Percentiles rank a stretch among this genome's conserved stretches.
Evolutionary conservation across 2,329 filamentous ascomycete species (phyloP).

Genomic region (Botrytis squamosa): DNA sequence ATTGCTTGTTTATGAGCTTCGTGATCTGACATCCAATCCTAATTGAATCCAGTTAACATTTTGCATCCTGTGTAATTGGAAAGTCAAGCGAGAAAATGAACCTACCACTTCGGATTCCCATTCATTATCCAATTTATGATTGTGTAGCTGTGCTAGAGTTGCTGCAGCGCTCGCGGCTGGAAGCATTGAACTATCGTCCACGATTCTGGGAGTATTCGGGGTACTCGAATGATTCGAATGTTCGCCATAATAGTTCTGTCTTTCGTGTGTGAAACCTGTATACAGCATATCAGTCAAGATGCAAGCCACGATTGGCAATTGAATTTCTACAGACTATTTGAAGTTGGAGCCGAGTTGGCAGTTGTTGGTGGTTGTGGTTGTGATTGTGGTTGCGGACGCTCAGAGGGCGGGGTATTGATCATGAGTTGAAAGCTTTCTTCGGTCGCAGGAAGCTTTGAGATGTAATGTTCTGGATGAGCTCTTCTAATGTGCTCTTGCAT

Average conservation of each 20-base stretch:
- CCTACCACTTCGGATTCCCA: slow-evolving; percentile 77
- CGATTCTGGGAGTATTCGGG: slow-evolving; percentile 65
- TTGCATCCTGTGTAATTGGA: not conserved
- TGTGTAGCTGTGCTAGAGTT: slow-evolving; percentile 80
- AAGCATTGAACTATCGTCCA: slow-evolving; percentile 66
- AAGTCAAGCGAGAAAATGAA: slow-evolving; percentile 28
- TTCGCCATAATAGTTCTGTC: slow-evolving; percentile 66
- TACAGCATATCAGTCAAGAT: slow-evolving; percentile 29
- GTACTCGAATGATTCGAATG: slow-evolving; percentile 52
- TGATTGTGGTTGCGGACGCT: slow-evolving; percentile 32
- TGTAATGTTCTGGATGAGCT: slow-evolving; percentile 95
- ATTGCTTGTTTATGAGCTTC: slow-evolving; percentile 64
- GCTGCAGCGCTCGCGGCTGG: slow-evolving; percentile 78
- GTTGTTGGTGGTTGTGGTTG: not conserved
- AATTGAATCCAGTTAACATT: slow-evolving; percentile 21
- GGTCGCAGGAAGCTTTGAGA: slow-evolving; percentile 94
- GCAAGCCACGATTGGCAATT: slow-evolving; percentile 23
- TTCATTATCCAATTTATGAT: slow-evolving; percentile 71
- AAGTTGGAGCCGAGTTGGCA: slow-evolving; percentile 29
- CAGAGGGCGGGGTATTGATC: slow-evolving; percentile 56
- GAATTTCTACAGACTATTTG: slow-evolving; percentile 32
- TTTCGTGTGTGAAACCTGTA: slow-evolving; percentile 57
- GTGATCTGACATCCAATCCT: slow-evolving; percentile 72
- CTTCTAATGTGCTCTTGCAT: slow-evolving; percentile 99
- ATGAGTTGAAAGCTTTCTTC: slow-evolving; percentile 78